These are phyloP conservation scores for Naganishia sp. DNA, from an alignment of 1,284 basidiomycete species.

Conservation along the genomic window DNA sequence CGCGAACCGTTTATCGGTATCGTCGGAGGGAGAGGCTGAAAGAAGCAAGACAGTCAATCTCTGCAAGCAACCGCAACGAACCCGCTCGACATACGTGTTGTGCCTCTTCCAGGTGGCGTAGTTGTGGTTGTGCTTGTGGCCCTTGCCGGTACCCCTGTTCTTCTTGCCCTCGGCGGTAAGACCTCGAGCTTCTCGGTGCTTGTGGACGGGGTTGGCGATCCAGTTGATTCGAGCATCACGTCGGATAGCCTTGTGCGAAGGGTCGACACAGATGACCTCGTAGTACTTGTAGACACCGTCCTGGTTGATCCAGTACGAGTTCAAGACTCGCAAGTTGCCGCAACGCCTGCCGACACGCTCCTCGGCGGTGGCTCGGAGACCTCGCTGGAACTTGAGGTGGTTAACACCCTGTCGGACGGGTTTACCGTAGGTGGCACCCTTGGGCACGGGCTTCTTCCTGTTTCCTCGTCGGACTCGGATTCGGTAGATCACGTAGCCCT, in stretches of 20 bases:
- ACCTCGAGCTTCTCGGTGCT: constrained; percentile 95
- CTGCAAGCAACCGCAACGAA: background rate
- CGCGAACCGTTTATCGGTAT: constrained; percentile 73
- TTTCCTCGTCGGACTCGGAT: constrained; percentile 97
- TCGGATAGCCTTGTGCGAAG: constrained; percentile 67
- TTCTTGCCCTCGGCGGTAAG: constrained; percentile 96
- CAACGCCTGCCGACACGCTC: constrained; percentile 97
- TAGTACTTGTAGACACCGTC: constrained; percentile 99
- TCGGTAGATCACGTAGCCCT: constrained; percentile 98
- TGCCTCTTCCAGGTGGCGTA: constrained; percentile 93
- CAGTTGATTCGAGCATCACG: constrained; percentile 97
- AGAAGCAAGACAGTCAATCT: constrained; percentile 21
- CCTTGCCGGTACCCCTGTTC: constrained; percentile 82
- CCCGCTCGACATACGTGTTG: constrained; percentile 68
- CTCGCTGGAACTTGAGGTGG: constrained; percentile 97
- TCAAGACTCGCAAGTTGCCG: constrained; percentile 91
- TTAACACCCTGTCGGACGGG: constrained; percentile 99
- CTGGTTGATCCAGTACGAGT: constrained; percentile 99
- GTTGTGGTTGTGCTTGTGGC: constrained; percentile 90
- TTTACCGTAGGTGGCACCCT: constrained; percentile 99
- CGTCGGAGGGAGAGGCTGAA: constrained; percentile 83
- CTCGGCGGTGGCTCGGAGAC: constrained; percentile 90
- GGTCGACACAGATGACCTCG: constrained; percentile 96
- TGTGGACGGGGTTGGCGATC: constrained; percentile 98
- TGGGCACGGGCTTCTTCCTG: constrained; percentile 97